Evolutionary conservation across 345 rosid species (phyloP).

Genomic region (Sonneratia caseolaris): DNA sequence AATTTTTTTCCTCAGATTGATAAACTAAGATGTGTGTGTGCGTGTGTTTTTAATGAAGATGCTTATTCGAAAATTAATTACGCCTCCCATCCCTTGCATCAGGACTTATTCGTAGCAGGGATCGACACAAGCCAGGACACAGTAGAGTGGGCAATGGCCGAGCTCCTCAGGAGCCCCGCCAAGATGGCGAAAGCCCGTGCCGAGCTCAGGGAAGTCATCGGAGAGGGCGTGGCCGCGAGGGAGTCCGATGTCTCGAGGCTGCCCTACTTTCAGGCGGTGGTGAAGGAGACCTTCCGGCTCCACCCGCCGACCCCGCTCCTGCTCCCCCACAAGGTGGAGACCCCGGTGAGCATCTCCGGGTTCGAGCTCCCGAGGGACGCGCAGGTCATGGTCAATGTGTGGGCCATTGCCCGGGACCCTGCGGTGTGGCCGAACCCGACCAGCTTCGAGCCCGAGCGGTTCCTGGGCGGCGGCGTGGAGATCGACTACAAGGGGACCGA

Average conservation of each 20-base stretch:
- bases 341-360: conserved; percentile 1
- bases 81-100: neutral
- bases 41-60: too few species aligned
- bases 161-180: conserved; percentile 6
- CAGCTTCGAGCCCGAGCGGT: conserved; percentile 13
- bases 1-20: too few species aligned
- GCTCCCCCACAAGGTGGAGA: conserved; percentile 11
- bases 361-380: conserved; percentile 14
- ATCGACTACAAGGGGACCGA: conserved; percentile 11
- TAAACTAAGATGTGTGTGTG: too few species aligned
- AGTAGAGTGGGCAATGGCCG: conserved; percentile 18
- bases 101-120: conserved; percentile 13
- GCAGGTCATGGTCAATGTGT: conserved; percentile 12
- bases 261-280: conserved; percentile 8
- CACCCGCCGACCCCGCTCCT: conserved; percentile 17
- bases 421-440: conserved; percentile 4
- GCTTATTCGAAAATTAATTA: neutral
- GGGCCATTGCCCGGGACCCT: conserved; percentile 16
- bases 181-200: conserved; percentile 8
- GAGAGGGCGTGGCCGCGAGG: neutral
- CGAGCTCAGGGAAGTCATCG: conserved; percentile 5
- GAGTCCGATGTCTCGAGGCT: conserved; percentile 13
- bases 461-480: neutral
- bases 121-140: conserved; percentile 5
- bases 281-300: conserved; percentile 17